Base-by-base conservation (phyloP, 805 yeast genomes). In the Brettanomyces nanus region DNA sequence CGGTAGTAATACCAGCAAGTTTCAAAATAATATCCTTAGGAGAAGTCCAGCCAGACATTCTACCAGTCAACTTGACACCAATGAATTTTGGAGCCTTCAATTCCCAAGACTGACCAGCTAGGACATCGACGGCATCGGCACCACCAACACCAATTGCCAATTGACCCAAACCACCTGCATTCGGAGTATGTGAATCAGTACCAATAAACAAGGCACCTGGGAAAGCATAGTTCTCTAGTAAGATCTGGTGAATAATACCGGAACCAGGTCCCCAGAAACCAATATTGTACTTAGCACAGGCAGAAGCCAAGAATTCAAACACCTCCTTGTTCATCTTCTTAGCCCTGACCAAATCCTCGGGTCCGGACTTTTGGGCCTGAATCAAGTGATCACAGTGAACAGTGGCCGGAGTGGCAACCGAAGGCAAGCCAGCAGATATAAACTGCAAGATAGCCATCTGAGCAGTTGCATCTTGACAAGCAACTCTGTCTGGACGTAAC, bases 391-490 rank as follows among this genome's bases (percentile, higher is more conserved):
- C 98, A 69, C 98, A 92, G 65, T 92, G 98, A 46, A 92, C 90
- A 5, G 96, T 85, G 15, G 85, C 90, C 27, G 98, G 98, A 6
- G 94, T 95, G 5, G 84, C 83, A 15, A 95, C 90, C 27, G 75
- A 62, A 36, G 82, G 69, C 75, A 90, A 76, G 27, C 95, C 95
- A 47, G 96, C 90, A 38, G 97, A 86, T 95, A 92, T 92, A 68
- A 92, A 92, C 66, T 92, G 98, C 52, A 92, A 69, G 49, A 92
- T 70, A n/a, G 98, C 98, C 85, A 90, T 92, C 66, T 92, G 98
- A 15, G 98, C 98, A 23, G 96, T 85, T n/a, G 98, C 98, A 71
- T 92, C 98, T 70, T 92, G 98, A 95, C 94, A 90, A 20, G 98
- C 98, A 34, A 92, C 97, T 61, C 98, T 78, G 60, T 92, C 98